Base-by-base conservation (phyloP, 495 filamentous ascomycete species). In the Daldinia decipiens region DNA sequence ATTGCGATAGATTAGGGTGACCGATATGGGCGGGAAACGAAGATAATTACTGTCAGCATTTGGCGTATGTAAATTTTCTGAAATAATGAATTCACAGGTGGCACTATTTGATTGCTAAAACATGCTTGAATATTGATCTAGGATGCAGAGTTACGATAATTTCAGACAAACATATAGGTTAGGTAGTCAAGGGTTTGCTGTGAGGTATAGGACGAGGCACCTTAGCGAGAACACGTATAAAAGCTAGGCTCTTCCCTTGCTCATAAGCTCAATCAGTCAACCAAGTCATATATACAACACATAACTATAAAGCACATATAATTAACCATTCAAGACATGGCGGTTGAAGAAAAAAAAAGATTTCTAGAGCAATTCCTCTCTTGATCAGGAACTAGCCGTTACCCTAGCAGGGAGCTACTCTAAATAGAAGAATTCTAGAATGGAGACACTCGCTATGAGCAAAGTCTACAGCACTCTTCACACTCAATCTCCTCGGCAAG, bases 1-100 rank as follows among this genome's bases (percentile, higher is more conserved):
- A 43, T 62, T 27, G 13, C 12, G 27, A 68, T 62, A 59, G 32
- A 43, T 29, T 53, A 21, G 34, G 58, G 34, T 40, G 64, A 45
- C 43, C 32, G 29, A 38, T 61, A 24, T 29, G 15, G 32, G 29
- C 40, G 26, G 13, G 34, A 53, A 39, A 45, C 40, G 31, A 53
- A 31, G 58, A 53, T 59, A 47, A 40, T 43, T 34, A 43, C 60
- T 51, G 17, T 11, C 34, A 50, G n/a, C 27, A 54, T 34, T 54
- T 34, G n/a, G 34, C 11, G 12, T 59, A 43, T 40, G 8, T 51
- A 52, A 19, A 52, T 54, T 59, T 32, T 32, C 31, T 38, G 55
- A 60, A 6, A 58, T 51, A 57, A 65, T 56, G 31, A 56, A 47
- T 43, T 27, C 4, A 19, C 19, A 36, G 53, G 40, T 24, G 29